Evolutionary conservation across 495 filamentous ascomycete genomes (phyloP).

Genomic region (Hypoxylon subgilvum): DNA sequence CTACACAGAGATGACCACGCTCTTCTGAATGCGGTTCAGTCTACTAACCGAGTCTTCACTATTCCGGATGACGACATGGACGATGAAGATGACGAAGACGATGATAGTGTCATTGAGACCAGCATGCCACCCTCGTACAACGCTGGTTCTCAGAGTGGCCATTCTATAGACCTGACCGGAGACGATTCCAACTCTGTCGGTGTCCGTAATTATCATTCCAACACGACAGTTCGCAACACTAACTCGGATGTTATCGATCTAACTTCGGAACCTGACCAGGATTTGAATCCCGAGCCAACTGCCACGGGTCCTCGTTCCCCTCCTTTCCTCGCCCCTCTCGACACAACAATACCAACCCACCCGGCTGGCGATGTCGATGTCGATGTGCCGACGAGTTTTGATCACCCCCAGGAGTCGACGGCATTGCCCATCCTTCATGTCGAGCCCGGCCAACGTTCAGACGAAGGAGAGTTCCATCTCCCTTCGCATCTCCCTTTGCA

Average conservation of each 20-base stretch:
- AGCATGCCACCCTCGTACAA: constrained; percentile 16
- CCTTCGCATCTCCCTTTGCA: constrained; percentile 12
- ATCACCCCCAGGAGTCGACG: constrained; percentile 1
- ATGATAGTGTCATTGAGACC: constrained; percentile 35
- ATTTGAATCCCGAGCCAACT: constrained; percentile 4
- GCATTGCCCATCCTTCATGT: not conserved
- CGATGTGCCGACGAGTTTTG: not conserved
- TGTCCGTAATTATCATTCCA: constrained; percentile 14
- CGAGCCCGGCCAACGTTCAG: constrained; percentile 4
- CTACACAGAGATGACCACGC: not conserved
- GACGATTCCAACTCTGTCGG: constrained; percentile 36
- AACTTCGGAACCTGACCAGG: constrained; percentile 39
- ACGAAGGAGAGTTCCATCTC: constrained; percentile 17
- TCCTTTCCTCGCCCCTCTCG: not conserved
- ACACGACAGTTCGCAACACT: constrained; percentile 9
- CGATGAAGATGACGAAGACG: constrained; percentile 49
- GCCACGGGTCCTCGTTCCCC: not conserved
- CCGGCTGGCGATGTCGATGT: not conserved
- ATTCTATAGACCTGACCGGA: constrained; percentile 34
- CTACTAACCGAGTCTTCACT: constrained; percentile 45
- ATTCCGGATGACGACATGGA: constrained; percentile 55
- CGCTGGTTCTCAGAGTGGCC: constrained; percentile 14
- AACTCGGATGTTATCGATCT: constrained; percentile 43
- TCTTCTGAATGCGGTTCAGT: not conserved
- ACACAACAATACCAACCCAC: not conserved